A percentile compares a stretch with the other conserved stretches of the same genome.
Conservation (phyloP, 305 asterid species). For the Solanum hybrid region DNA sequence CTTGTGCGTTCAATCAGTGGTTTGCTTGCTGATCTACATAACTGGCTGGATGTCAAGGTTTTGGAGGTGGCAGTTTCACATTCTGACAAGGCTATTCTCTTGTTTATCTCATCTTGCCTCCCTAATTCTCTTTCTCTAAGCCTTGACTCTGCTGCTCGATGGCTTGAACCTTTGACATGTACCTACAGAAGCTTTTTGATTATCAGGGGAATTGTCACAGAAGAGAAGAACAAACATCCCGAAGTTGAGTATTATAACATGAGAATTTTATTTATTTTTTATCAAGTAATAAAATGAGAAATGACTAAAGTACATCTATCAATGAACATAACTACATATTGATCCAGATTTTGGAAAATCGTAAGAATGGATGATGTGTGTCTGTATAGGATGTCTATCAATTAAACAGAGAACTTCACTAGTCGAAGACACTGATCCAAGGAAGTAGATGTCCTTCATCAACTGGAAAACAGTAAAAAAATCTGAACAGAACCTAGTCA, state of each 20-base stretch:
- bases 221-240: background rate
- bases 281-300: background rate
- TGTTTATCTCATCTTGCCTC: constrained; percentile 31
- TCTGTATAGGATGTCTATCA: background rate
- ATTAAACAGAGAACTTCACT: background rate
- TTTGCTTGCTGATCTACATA: constrained; percentile 11
- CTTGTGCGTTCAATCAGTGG: constrained; percentile 36
- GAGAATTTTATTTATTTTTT: background rate
- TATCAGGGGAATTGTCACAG: background rate
- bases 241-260: background rate
- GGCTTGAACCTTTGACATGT: constrained; percentile 53
- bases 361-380: background rate
- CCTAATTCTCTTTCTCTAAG: constrained; percentile 33
- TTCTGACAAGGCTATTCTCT: constrained; percentile 40
- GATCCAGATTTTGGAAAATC: background rate
- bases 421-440: background rate
- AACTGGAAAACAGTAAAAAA: background rate
- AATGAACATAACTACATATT: background rate
- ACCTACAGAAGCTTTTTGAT: constrained; percentile 23
- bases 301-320: background rate
- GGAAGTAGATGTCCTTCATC: background rate
- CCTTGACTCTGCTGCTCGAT: constrained; percentile 38
- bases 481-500: background rate
- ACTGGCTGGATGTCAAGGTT: constrained; percentile 2
- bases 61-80: constrained; percentile 12